Evolutionary conservation across 345 rosid species (phyloP).

Genomic region (Cardamine chenopodiifolia): DNA sequence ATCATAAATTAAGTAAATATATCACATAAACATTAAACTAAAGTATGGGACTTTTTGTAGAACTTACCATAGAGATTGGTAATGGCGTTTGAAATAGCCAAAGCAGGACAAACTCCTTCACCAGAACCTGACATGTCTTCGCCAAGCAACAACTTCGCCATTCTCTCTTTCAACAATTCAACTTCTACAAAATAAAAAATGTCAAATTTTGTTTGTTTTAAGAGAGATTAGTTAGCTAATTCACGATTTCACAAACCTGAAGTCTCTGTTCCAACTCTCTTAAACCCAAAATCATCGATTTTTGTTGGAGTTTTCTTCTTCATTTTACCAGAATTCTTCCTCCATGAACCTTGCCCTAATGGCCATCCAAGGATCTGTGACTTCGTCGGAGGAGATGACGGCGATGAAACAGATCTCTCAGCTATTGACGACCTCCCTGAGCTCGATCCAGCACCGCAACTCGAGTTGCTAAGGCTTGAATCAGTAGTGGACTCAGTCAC

Average conservation of each 20-base stretch:
- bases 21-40: constrained; percentile 1
- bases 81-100: constrained; percentile 90
- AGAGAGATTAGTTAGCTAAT: constrained; percentile 31
- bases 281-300: constrained; percentile 51
- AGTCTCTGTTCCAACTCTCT: constrained; percentile 53
- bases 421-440: constrained; percentile 47
- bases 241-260: constrained; percentile 53
- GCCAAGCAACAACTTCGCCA: constrained; percentile 92
- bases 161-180: constrained; percentile 95
- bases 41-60: neutral
- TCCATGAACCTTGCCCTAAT: constrained; percentile 56
- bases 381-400: constrained; percentile 51
- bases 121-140: constrained; percentile 99
- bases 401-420: constrained; percentile 44
- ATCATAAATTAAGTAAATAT: neutral
- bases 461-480: constrained; percentile 58
- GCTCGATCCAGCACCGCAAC: constrained; percentile 48
- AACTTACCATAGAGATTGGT: constrained; percentile 89
- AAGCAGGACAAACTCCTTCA: constrained; percentile 89
- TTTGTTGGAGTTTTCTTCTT: constrained; percentile 41
- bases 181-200: constrained; percentile 48
- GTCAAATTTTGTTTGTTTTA: neutral
- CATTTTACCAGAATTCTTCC: constrained; percentile 47
- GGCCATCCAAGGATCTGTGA: constrained; percentile 88
- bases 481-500: constrained; percentile 58